These are phyloP conservation scores for Paracamarosporium sp. DNA, from an alignment of 2,329 filamentous ascomycete genomes.

Conservation along the genomic window DNA sequence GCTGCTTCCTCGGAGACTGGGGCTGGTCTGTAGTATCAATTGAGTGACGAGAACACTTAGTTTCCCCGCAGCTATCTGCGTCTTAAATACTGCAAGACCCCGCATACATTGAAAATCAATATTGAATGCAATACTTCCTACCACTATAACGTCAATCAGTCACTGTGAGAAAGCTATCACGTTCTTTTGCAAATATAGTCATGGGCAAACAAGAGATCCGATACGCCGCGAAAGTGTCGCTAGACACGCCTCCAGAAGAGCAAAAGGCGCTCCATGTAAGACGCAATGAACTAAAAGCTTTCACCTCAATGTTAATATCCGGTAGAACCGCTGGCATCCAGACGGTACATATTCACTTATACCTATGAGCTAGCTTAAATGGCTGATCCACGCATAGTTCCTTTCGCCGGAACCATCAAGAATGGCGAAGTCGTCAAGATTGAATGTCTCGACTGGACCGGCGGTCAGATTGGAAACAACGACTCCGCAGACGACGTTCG, in stretches of 20 bases:
- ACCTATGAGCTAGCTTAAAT: neutral
- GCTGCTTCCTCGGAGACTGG: conserved; percentile 15
- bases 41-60: neutral
- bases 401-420: conserved; percentile 73
- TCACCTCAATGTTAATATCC: conserved; percentile 4
- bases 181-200: neutral
- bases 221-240: conserved; percentile 74
- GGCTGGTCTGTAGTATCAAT: conserved; percentile 21
- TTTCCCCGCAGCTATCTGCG: conserved; percentile 20
- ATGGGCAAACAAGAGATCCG: conserved; percentile 67
- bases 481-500: conserved; percentile 88
- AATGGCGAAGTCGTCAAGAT: conserved; percentile 91
- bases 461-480: conserved; percentile 84
- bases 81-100: neutral
- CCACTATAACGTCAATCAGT: neutral
- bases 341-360: conserved; percentile 65
- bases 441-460: conserved; percentile 81
- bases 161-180: neutral
- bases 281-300: neutral
- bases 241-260: conserved; percentile 73
- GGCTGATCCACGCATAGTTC: conserved; percentile 62
- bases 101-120: neutral
- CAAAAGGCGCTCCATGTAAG: conserved; percentile 74
- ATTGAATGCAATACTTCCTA: neutral
- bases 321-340: conserved; percentile 89